Conservation (phyloP, 164 flowering plant genomes). For the Chimonanthus salicifolius region DNA sequence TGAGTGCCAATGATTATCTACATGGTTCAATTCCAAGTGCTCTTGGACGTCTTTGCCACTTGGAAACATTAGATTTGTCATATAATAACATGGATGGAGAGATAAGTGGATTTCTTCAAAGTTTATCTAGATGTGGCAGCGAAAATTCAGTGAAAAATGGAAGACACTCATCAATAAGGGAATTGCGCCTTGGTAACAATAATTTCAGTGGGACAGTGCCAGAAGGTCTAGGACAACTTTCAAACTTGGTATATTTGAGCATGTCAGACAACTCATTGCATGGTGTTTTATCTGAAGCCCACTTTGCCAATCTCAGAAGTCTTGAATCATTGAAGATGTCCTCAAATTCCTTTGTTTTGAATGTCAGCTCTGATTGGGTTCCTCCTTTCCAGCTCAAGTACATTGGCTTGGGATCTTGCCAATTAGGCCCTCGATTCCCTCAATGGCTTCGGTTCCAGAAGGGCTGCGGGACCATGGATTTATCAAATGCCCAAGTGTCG, state of each 20-base stretch:
- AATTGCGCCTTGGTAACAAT: constrained; percentile 4
- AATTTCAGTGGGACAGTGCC: constrained; percentile 10
- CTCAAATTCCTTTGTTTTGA: too few species aligned
- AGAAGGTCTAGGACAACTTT: constrained; percentile 4
- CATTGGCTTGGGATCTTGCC: neutral
- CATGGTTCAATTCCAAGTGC: neutral
- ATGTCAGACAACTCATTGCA: too few species aligned
- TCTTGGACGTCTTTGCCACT: neutral
- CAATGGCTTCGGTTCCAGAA: neutral
- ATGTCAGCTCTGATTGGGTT: too few species aligned
- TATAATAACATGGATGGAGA: neutral
- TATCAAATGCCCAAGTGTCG: neutral
- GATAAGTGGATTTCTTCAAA: neutral
- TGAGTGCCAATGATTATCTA: neutral
- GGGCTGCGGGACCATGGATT: neutral
- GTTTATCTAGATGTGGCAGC: neutral
- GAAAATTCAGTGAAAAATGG: neutral
- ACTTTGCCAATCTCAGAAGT: too few species aligned
- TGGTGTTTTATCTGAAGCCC: too few species aligned
- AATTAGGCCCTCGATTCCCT: neutral
- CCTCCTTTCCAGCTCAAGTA: neutral
- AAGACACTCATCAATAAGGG: constrained; percentile 3
- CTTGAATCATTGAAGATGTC: too few species aligned
- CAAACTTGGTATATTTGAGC: too few species aligned
- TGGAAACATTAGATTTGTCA: neutral